Base-by-base conservation (phyloP, 352 stramenopile species). In the Phytophthora rubi region DNA sequence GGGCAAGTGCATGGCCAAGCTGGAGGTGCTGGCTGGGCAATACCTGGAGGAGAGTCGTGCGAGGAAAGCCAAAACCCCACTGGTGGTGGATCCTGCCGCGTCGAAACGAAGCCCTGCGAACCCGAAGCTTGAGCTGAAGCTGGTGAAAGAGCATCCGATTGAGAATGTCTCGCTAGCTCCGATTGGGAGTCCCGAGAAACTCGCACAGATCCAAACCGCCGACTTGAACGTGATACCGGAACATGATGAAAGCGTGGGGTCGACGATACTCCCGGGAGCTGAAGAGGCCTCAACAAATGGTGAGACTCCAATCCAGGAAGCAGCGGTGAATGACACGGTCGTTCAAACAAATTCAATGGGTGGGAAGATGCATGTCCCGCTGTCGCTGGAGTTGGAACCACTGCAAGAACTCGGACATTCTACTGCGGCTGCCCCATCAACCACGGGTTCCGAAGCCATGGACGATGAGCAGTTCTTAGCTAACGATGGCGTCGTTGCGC, bases 1-100 rank as follows among this genome's bases (percentile, higher is more conserved):
- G 3, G 80, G 83, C 0, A 90, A 90, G 26, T 94, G 86, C 62
- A 90, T 94, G 80, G 83, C 83, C 6, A 94, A 94, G 37, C 58
- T 92, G 13, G 84, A 94, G 47, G 71, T 88, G 0, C 77, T 91
- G 0, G 72, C 75, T 44, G 57, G 73, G 2, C 62, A 73, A 30
- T 68, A 57, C 10, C 69, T 80, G 26, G 70, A 86, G 18, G 65
- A 74, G 30, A 62, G 9, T 15, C 47, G 49, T 3, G 28, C 39
- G 2, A 59, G 77, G 12, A 45, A 18, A 9, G 28, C 18, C n/a
- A 65, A 75, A 23, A 63, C 12, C 9, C 23, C 23, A 2, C 9
- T 65, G 18, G 9, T 67, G 9, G 5, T 8, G 1, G 56, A 71
- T 15, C 51, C 35, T 23, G 26, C n/a, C 23, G 5, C 35, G 26